Percentiles rank a stretch among this genome's conserved stretches.
These are phyloP conservation scores for Cladosporium sp. DNA, from an alignment of 2,329 filamentous ascomycete genomes.

Conservation along the genomic window DNA sequence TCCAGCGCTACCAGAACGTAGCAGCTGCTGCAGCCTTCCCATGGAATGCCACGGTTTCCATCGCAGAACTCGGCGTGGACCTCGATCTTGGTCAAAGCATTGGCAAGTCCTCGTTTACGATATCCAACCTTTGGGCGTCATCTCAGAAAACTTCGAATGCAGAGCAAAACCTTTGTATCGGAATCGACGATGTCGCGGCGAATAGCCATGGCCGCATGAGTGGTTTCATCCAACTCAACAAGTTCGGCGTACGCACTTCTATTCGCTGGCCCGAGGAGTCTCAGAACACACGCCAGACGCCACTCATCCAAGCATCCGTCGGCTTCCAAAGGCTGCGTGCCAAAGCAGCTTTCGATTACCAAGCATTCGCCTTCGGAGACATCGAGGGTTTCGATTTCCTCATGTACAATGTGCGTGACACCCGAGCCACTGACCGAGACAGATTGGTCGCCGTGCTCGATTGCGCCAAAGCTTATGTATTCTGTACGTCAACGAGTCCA, in stretches of 20 bases:
- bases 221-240: slow-evolving; percentile 75
- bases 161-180: slow-evolving; percentile 92
- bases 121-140: slow-evolving; percentile 87
- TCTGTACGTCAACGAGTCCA: slow-evolving; percentile 82
- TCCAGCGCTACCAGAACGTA: slow-evolving; percentile 92
- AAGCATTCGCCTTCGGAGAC: slow-evolving; percentile 87
- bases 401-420: slow-evolving; percentile 84
- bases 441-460: slow-evolving; percentile 86
- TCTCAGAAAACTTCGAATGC: slow-evolving; percentile 94
- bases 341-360: slow-evolving; percentile 96
- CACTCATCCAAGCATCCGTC: slow-evolving; percentile 84
- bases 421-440: slow-evolving; percentile 58
- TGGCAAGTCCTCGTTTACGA: slow-evolving; percentile 80
- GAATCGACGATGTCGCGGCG: slow-evolving; percentile 74
- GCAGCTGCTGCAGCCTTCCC: slow-evolving; percentile 89
- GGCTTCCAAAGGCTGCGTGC: slow-evolving; percentile 76
- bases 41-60: slow-evolving; percentile 90
- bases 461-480: slow-evolving; percentile 83
- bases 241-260: slow-evolving; percentile 79
- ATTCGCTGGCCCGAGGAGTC: slow-evolving; percentile 77
- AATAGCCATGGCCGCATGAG: slow-evolving; percentile 84
- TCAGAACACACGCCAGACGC: slow-evolving; percentile 62
- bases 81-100: slow-evolving; percentile 90
- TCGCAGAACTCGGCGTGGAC: slow-evolving; percentile 76
- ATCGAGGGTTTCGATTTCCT: slow-evolving; percentile 85